phyloP scores from a whole-genome alignment of 2,329 filamentous ascomycete species.

The Aspergillus transmontanensis region DNA sequence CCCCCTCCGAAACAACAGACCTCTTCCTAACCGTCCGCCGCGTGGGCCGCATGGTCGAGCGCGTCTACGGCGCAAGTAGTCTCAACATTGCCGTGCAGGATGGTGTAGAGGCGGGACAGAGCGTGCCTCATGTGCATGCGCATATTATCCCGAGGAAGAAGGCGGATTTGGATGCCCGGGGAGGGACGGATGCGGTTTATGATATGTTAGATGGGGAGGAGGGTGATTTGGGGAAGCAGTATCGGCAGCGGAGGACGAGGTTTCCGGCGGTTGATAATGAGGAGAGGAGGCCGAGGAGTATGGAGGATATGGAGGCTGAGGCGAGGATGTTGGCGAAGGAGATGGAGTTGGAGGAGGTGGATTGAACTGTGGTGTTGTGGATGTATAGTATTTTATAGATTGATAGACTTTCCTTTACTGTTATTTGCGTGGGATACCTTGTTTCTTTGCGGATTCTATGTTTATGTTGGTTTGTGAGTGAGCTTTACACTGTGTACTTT shows the following conservation, averaged over 20 bases:
- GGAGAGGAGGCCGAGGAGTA: constrained; percentile 60
- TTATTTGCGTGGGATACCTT: not conserved
- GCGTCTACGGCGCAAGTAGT: constrained; percentile 65
- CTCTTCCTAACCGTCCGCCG: constrained; percentile 85
- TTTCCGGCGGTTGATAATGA: constrained; percentile 67
- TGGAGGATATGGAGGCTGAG: constrained; percentile 40
- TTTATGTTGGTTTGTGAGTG: not conserved
- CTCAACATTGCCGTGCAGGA: constrained; percentile 97
- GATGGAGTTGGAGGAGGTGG: constrained; percentile 38
- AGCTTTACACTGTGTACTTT: not conserved
- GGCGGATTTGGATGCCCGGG: constrained; percentile 59
- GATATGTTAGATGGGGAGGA: constrained; percentile 79
- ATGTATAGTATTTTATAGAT: not conserved
- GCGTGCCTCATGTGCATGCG: constrained; percentile 88
- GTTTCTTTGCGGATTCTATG: not conserved
- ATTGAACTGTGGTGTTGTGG: constrained; percentile 20
- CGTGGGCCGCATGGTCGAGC: constrained; percentile 73
- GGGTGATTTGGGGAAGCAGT: constrained; percentile 74
- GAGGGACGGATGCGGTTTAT: constrained; percentile 76
- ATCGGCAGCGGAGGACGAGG: constrained; percentile 56
- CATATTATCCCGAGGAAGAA: constrained; percentile 79
- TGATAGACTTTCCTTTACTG: not conserved
- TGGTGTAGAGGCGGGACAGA: constrained; percentile 86
- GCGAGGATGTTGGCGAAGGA: constrained; percentile 46
- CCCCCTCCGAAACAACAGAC: constrained; percentile 72